A percentile compares a stretch with the other conserved stretches of the same genome.
Conservation (phyloP, 1,284 basidiomycete genomes). For the Rhodofomes roseus region DNA sequence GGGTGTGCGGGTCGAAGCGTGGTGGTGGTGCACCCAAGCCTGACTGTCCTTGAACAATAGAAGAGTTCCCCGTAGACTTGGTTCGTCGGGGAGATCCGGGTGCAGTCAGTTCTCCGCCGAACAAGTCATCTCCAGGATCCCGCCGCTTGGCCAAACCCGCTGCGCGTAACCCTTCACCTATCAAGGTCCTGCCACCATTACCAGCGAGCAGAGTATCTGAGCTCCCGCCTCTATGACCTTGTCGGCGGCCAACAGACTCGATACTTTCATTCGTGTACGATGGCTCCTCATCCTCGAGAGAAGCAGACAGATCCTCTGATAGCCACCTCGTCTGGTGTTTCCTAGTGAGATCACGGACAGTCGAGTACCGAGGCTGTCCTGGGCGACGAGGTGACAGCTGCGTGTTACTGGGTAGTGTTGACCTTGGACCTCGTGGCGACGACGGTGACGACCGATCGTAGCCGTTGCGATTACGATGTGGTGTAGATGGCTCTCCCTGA, state of each 20-base stretch:
- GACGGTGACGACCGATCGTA: slow-evolving; percentile 22
- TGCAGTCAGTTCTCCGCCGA: slow-evolving; percentile 18
- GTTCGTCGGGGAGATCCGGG: slow-evolving; percentile 14
- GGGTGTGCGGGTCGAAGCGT: slow-evolving; percentile 20
- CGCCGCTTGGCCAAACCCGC: slow-evolving; percentile 54
- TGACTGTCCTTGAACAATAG: slow-evolving; percentile 15
- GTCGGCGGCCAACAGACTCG: slow-evolving; percentile 30
- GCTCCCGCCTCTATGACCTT: slow-evolving; percentile 56
- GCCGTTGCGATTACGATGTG: slow-evolving; percentile 17
- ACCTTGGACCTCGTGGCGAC: slow-evolving; percentile 13
- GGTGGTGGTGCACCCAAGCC: slow-evolving; percentile 16
- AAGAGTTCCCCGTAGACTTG: slow-evolving; percentile 21
- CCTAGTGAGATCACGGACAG: slow-evolving; percentile 41
- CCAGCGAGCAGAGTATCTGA: slow-evolving; percentile 56
- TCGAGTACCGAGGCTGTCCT: slow-evolving; percentile 37
- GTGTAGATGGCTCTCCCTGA: slow-evolving; percentile 22
- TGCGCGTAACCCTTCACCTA: slow-evolving; percentile 67
- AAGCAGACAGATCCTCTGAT: slow-evolving; percentile 32
- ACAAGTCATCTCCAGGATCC: slow-evolving; percentile 36
- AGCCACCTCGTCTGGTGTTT: slow-evolving; percentile 52
- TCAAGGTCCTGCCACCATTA: slow-evolving; percentile 45
- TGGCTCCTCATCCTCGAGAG: slow-evolving; percentile 27
- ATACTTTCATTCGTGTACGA: slow-evolving; percentile 18
- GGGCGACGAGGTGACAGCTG: slow-evolving; percentile 30
- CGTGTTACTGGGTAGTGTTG: slow-evolving; percentile 12